Evolutionary conservation across 768 basidiomycete genomes (phyloP), one percentile per base, ranked within the genome.

Genomic region (Solioccasus polychromus): DNA sequence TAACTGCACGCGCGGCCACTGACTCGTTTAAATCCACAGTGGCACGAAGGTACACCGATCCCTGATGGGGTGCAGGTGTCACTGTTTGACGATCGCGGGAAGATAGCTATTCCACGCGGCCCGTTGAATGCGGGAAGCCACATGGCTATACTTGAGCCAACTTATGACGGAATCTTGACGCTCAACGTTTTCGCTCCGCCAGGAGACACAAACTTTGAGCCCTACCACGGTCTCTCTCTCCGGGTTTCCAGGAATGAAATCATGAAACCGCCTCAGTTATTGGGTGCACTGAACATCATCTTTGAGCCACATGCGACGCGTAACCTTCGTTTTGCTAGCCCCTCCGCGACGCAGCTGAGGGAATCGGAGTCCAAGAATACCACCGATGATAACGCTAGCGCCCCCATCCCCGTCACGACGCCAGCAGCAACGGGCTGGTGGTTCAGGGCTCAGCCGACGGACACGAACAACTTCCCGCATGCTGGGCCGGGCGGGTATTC

Each of bases 381-480:
- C 5, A 34, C 15, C 32, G n/a, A 15, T 12, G 28, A 28, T 7
- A 28, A 28, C 12, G 28, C 28, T 28, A 12, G 25, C 6, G 36
- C 22, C 4, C 31, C 47, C 6, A 48, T 51, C 6, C 47, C 50
- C 8, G 10, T 31, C 14, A 51, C 50, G 26, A 51, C 20, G 18
- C 50, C 50, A 15, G 42, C 44, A 18, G 45, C 47, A 12, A 51
- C 50, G 3, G 50, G 50, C 2, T 51, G 50, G 50, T 51, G 50
- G 50, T 48, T 42, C 36, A 25, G 50, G 23, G 24, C 39, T 5
- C 0, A 0, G 3, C 4, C 30, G 24, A 12, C 1, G 1, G 42
- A 44, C 24, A 25, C 2, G 5, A 48, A 51, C 17, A 30, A 32
- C 11, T 51, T 51, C 39, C 47, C 50, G 20, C 42, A 26, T 8